Evolutionary conservation across 1,284 basidiomycete species (phyloP).

Genomic region (Porodaedalea pini): DNA sequence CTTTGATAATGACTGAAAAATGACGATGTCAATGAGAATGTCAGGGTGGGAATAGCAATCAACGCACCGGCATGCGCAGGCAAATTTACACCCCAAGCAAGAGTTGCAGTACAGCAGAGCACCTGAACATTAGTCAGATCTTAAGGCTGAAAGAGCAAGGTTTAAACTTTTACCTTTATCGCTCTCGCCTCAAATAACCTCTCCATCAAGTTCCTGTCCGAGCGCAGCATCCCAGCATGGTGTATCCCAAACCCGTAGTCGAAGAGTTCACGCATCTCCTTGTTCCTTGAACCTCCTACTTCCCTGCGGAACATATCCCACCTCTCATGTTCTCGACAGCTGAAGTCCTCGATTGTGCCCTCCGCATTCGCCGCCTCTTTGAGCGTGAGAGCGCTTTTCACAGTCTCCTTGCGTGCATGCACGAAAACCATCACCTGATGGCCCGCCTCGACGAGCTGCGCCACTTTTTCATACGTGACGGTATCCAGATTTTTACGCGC

Average conservation of each 20-base stretch:
- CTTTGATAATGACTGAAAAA: slow-evolving; percentile 89
- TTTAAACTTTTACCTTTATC: slow-evolving; percentile 69
- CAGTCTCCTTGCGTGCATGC: slow-evolving; percentile 97
- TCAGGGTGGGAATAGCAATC: not conserved
- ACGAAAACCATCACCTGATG: slow-evolving; percentile 99
- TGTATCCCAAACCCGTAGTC: slow-evolving; percentile 96
- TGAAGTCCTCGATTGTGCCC: slow-evolving; percentile 75
- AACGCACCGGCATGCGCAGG: slow-evolving; percentile 89
- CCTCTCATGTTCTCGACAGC: slow-evolving; percentile 74
- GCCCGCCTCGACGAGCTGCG: slow-evolving; percentile 77
- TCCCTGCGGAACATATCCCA: slow-evolving; percentile 76
- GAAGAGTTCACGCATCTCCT: slow-evolving; percentile 96
- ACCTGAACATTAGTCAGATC: slow-evolving; percentile 51
- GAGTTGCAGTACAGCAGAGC: slow-evolving; percentile 95
- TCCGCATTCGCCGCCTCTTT: slow-evolving; percentile 79
- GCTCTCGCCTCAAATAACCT: slow-evolving; percentile 87
- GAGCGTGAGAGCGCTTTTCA: slow-evolving; percentile 89
- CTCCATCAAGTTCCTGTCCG: slow-evolving; percentile 95
- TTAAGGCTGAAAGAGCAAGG: not conserved
- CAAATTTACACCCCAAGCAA: slow-evolving; percentile 99
- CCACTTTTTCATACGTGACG: slow-evolving; percentile 89
- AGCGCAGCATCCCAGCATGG: slow-evolving; percentile 96
- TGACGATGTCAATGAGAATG: not conserved
- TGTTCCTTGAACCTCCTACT: slow-evolving; percentile 81
- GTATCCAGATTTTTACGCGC: slow-evolving; percentile 88